A percentile compares a stretch with the other conserved stretches of the same genome.
Conservation (phyloP, 2,329 filamentous ascomycete species). For the Aspergillus fumigatiaffinis region DNA sequence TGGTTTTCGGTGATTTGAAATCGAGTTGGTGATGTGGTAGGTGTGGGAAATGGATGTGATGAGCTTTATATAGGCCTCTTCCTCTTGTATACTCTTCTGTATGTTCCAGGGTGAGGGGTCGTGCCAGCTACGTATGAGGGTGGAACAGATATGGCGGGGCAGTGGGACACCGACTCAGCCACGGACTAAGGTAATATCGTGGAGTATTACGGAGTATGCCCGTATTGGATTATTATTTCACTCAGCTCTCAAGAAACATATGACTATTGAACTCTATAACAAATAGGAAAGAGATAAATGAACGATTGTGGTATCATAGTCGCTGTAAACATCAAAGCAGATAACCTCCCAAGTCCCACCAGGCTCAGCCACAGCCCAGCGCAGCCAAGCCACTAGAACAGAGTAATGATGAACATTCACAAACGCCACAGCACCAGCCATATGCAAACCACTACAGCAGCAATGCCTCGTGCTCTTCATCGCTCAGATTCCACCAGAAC, state of each 20-base stretch:
- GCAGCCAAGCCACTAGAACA: too few relatives aligned
- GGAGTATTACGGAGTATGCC: background rate
- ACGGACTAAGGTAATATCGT: background rate
- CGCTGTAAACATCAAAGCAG: background rate
- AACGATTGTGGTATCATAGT: background rate
- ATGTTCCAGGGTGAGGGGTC: background rate
- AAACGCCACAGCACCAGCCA: background rate
- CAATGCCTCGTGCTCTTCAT: slow-evolving; percentile 33
- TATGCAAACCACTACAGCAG: slow-evolving; percentile 18
- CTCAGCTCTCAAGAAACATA: too few relatives aligned
- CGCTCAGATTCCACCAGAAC: slow-evolving; percentile 29
- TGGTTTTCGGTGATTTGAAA: background rate
- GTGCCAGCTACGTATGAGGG: background rate
- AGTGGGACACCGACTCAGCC: background rate
- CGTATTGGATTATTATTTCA: too few relatives aligned
- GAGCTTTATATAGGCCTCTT: background rate
- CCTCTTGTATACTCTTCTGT: background rate
- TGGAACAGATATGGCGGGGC: background rate
- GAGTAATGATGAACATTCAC: background rate
- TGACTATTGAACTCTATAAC: background rate
- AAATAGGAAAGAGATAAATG: background rate
- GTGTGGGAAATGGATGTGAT: background rate
- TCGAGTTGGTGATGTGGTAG: background rate
- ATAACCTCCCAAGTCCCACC: background rate
- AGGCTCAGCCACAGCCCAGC: background rate